Conservation (phyloP, 2,329 filamentous ascomycete genomes). For the Colletotrichum melonis region DNA sequence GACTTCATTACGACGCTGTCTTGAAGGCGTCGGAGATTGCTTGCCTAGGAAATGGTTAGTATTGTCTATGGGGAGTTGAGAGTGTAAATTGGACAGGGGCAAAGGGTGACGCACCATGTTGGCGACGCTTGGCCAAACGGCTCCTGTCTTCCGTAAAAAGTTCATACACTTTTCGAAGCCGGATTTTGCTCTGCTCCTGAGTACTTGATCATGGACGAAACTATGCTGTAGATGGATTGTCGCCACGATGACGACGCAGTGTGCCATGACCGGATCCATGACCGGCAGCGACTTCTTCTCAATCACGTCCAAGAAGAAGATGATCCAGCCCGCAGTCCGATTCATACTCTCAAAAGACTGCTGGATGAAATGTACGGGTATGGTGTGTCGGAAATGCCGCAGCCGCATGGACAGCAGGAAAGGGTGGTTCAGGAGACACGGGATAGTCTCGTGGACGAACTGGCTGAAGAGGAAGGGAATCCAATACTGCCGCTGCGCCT, state of each 20-base stretch:
- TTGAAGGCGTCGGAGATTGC: slow-evolving; percentile 44
- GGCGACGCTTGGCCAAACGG: slow-evolving; percentile 40
- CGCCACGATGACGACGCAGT: slow-evolving; percentile 62
- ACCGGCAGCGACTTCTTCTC: slow-evolving; percentile 55
- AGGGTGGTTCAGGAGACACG: slow-evolving; percentile 65
- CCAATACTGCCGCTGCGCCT: slow-evolving; percentile 61
- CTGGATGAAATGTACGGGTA: slow-evolving; percentile 65
- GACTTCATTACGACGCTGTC: slow-evolving; percentile 43
- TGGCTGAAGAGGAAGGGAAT: slow-evolving; percentile 64
- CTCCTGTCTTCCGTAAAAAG: slow-evolving; percentile 40
- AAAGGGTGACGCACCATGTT: slow-evolving; percentile 39
- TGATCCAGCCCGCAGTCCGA: slow-evolving; percentile 63
- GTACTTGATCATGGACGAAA: slow-evolving; percentile 49
- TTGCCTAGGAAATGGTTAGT: slow-evolving; percentile 25
- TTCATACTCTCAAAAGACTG: slow-evolving; percentile 63
- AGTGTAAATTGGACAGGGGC: too few species aligned
- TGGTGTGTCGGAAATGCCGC: slow-evolving; percentile 61
- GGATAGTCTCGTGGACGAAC: slow-evolving; percentile 63
- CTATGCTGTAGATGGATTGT: slow-evolving; percentile 66
- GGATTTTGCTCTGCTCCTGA: slow-evolving; percentile 39
- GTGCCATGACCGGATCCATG: slow-evolving; percentile 48
- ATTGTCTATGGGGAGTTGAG: too few species aligned
- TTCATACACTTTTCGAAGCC: slow-evolving; percentile 43
- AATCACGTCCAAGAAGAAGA: slow-evolving; percentile 61
- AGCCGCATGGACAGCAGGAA: slow-evolving; percentile 64